Base-by-base conservation (phyloP, 345 rosid species). In the Eucalyptus globulus region DNA sequence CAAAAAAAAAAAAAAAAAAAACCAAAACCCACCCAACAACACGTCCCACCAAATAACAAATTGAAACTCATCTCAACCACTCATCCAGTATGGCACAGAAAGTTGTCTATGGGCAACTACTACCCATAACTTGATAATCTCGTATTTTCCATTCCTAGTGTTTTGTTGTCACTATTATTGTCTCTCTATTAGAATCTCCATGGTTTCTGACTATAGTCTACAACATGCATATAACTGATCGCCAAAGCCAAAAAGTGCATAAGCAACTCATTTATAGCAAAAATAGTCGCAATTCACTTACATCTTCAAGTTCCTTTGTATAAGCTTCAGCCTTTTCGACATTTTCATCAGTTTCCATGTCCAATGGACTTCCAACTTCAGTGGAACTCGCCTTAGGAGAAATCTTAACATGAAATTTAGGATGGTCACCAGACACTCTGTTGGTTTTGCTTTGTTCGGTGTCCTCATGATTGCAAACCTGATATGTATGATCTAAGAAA, bases 241-340 rank as follows among this genome's bases (percentile, higher is more conserved):
- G 2, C 13, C 34, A 49, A 88, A 47, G 27, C 43, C 44, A 45
- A 49, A 49, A 9, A 34, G 37, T 58, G 22, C 86, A 45, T 27
- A 58, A 60, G n/a, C 45, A 76, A 87, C 21, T 29, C 54, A 37
- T 34, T 51, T 31, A 37, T 58, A 26, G 37, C 8, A 6, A 67
- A 72, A 40, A 40, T 45, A 72, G 17, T 14, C 24, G 24, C 24
- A 86, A 40, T 87, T 88, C 86, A 92, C 95, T 95, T 92, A 96
- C 98, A 92, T 93, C 93, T 44, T 97, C 99, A 87, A 97, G 97
- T 92, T 94, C 95, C 91, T 93, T 98, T 62, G 93, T 89, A 89
- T 93, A 98, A 88, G 95, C 97, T 92, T 97, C 99, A 62, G 98
- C 99, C 92, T 91, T 96, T 90, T 94, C 93, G 86, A 94, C 93